Evolutionary conservation across 352 stramenopile genomes (phyloP).

Genomic region (Phytophthora quininea): DNA sequence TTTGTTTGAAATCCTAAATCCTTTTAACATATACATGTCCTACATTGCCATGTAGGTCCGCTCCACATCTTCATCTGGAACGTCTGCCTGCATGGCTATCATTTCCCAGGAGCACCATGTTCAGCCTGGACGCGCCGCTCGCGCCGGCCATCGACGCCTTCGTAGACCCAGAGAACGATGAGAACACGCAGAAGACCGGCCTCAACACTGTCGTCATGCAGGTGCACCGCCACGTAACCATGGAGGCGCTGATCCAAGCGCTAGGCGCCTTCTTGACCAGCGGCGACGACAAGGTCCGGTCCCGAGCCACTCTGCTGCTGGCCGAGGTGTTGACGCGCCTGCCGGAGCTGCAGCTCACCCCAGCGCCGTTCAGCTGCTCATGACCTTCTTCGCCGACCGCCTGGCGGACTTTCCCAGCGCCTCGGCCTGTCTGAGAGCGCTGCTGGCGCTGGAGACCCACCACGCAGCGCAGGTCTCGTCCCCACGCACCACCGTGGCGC

Average conservation of each 20-base stretch:
- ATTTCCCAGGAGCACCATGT: conserved; percentile 51
- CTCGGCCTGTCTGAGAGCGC: conserved; percentile 74
- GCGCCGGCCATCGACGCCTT: conserved; percentile 87
- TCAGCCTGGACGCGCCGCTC: conserved; percentile 84
- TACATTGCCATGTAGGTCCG: background rate
- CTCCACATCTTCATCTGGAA: conserved; percentile 9
- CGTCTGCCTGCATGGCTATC: background rate
- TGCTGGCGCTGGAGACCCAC: conserved; percentile 75
- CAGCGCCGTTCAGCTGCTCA: conserved; percentile 74
- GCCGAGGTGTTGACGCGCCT: conserved; percentile 90
- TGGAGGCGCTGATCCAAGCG: conserved; percentile 83
- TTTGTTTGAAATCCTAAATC: background rate
- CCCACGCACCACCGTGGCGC: conserved; percentile 52
- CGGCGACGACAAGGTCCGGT: conserved; percentile 80
- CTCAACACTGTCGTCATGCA: conserved; percentile 91
- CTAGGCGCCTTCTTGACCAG: conserved; percentile 75
- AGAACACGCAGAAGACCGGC: conserved; percentile 82
- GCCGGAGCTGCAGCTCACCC: conserved; percentile 79
- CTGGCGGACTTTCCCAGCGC: conserved; percentile 86
- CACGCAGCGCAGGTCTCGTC: conserved; percentile 64
- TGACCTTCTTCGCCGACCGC: conserved; percentile 87
- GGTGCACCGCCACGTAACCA: conserved; percentile 74
- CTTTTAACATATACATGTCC: background rate
- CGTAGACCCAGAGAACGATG: conserved; percentile 85
- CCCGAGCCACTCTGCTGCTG: conserved; percentile 82